These are phyloP conservation scores for Platismatia glauca DNA, from an alignment of 495 filamentous ascomycete species.

Conservation along the genomic window DNA sequence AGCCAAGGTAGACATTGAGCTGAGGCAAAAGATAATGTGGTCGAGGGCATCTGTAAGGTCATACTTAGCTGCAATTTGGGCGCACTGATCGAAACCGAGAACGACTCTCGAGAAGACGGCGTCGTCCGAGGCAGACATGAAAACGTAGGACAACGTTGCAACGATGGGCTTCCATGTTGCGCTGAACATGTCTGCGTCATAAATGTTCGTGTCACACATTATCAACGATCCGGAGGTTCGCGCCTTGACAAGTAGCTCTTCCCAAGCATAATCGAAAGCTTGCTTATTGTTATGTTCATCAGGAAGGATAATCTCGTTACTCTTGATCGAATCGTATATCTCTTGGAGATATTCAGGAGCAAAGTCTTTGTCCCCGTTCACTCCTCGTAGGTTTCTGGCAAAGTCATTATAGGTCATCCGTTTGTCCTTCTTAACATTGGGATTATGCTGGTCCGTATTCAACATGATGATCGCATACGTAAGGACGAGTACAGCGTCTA, in stretches of 20 bases:
- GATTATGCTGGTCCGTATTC: constrained; percentile 91
- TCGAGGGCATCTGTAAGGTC: constrained; percentile 78
- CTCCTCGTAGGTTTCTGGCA: constrained; percentile 75
- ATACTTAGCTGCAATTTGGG: constrained; percentile 83
- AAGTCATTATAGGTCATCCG: constrained; percentile 82
- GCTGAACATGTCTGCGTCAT: constrained; percentile 94
- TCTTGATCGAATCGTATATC: constrained; percentile 86
- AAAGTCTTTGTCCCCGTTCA: constrained; percentile 82
- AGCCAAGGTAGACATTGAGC: constrained; percentile 80
- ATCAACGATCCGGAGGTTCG: constrained; percentile 62
- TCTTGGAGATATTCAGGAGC: constrained; percentile 72
- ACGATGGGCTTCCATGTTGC: constrained; percentile 93
- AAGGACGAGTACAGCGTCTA: constrained; percentile 82
- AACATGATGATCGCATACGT: constrained; percentile 95
- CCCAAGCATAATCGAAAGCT: constrained; percentile 96
- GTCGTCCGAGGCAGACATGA: constrained; percentile 97
- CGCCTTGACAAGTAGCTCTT: constrained; percentile 81
- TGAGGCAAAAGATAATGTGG: constrained; percentile 79
- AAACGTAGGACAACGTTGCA: constrained; percentile 92
- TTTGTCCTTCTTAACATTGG: constrained; percentile 69
- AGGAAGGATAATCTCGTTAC: constrained; percentile 89
- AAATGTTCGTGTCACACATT: constrained; percentile 85
- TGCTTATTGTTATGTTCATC: constrained; percentile 95
- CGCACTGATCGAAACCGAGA: constrained; percentile 91
- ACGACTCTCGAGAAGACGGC: constrained; percentile 91